Conservation (phyloP, 345 rosid genomes). For the Rubroshorea leprosula region DNA sequence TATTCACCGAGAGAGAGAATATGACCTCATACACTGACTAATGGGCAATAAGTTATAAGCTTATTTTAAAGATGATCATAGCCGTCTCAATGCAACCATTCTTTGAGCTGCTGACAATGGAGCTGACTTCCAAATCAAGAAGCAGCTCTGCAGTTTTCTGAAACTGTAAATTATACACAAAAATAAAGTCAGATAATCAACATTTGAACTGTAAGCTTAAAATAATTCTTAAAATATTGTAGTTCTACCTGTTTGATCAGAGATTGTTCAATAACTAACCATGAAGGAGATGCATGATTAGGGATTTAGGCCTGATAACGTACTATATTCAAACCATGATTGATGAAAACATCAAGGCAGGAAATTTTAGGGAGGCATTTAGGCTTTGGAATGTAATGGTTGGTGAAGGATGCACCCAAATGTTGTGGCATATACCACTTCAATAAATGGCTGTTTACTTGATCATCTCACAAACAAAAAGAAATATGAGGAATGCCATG, state of each 20-base stretch:
- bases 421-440: slow-evolving; percentile 75
- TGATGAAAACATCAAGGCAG: slow-evolving; percentile 64
- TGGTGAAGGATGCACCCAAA: slow-evolving; percentile 63
- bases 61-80: slow-evolving; percentile 51
- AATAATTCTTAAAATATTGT: too few species aligned
- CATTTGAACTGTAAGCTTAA: too few species aligned
- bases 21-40: neutral
- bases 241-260: too few species aligned
- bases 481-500: slow-evolving; percentile 61
- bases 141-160: slow-evolving; percentile 92
- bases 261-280: too few species aligned
- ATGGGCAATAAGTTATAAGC: slow-evolving; percentile 15
- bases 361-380: slow-evolving; percentile 60
- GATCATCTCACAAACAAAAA: slow-evolving; percentile 55
- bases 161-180: slow-evolving; percentile 45
- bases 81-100: slow-evolving; percentile 61
- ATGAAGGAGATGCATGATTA: slow-evolving; percentile 61
- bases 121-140: slow-evolving; percentile 69
- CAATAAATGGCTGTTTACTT: slow-evolving; percentile 76
- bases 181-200: slow-evolving; percentile 19
- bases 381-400: slow-evolving; percentile 74
- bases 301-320: slow-evolving; percentile 67
- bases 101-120: slow-evolving; percentile 51
- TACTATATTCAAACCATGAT: slow-evolving; percentile 80
- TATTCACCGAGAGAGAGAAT: neutral